phyloP scores from a whole-genome alignment of 306 rosid genomes.

The Crotalaria pallida region DNA sequence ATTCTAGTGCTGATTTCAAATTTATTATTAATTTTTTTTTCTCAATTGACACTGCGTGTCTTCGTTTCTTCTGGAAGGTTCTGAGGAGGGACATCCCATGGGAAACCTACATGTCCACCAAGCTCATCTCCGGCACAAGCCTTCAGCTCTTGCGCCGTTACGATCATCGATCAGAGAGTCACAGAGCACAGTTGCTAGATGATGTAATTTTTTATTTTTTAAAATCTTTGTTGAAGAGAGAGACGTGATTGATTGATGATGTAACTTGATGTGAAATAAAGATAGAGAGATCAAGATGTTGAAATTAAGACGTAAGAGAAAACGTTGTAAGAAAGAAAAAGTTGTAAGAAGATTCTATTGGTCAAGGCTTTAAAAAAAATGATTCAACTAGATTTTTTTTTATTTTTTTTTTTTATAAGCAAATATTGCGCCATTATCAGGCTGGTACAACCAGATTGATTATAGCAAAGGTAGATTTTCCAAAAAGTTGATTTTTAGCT shows the following conservation, averaged over 20 bases:
- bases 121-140: conserved; percentile 69
- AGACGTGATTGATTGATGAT: too few species aligned
- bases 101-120: conserved; percentile 82
- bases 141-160: conserved; percentile 88
- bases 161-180: conserved; percentile 64
- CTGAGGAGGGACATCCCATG: conserved; percentile 90
- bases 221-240: too few species aligned
- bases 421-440: too few species aligned
- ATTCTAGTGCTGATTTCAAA: neutral
- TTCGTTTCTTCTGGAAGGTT: conserved; percentile 47
- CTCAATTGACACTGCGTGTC: neutral
- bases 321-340: too few species aligned
- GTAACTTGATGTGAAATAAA: too few species aligned
- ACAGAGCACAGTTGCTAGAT: conserved; percentile 82
- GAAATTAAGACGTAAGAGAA: too few species aligned
- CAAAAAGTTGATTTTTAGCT: neutral
- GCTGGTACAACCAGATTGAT: too few species aligned
- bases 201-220: conserved; percentile 44
- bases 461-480: too few species aligned
- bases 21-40: neutral
- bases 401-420: neutral
- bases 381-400: too few species aligned
- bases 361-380: too few species aligned
- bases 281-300: too few species aligned
- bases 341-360: too few species aligned